Base-by-base conservation (phyloP, 176 grass and related monocot species). In the Oryza glumipatula region DNA sequence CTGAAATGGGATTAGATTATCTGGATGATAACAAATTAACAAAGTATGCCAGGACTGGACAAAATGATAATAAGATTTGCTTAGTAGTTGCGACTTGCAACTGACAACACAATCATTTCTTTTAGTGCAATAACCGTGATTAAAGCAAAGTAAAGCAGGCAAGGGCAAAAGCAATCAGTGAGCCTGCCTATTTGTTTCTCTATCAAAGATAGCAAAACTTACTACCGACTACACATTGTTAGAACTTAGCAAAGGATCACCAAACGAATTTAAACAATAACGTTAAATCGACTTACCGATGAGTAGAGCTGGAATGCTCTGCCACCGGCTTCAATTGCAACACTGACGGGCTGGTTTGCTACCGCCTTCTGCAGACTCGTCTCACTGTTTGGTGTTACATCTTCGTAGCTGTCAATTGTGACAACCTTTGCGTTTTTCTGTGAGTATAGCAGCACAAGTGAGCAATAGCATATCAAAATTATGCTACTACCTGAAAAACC, bases 371-470 rank as follows among this genome's bases (percentile, higher is more conserved):
- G 70, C 85, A 97, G 84, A 79, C 87, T 87, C 15, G 83, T 76
- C 83, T 97, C 94, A 7, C 21, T 74, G 76, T 97, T 88, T 0
- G 77, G 48, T 0, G 94, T 73, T 16, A 97, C 94, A 85, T 97
- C 94, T 84, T 97, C 94, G 1, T 94, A 97, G 11, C 72, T 58
- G 60, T 97, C 89, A 3, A 97, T 97, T 0, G 92, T 58, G 14
- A 97, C 94, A 60, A 97, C 94, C 82, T 90, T 87, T 0, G 92
- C 92, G 4, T 97, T 97, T 94, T 92, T 97, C 94, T 97, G 89
- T 75, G 47, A 67, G 54, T 16, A 73, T 4, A 32, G 49, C 51
- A 38, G 23, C 30, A 72, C 30, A 79, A 8, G 41, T 7, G 38
- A 30, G 10, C 6, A 88, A 75, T 4, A 17, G 24, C 54, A 84